A percentile compares a stretch with the other conserved stretches of the same genome.
Conservation (phyloP, 192 early-diverging fungal species). For the Podila clonocystis region DNA sequence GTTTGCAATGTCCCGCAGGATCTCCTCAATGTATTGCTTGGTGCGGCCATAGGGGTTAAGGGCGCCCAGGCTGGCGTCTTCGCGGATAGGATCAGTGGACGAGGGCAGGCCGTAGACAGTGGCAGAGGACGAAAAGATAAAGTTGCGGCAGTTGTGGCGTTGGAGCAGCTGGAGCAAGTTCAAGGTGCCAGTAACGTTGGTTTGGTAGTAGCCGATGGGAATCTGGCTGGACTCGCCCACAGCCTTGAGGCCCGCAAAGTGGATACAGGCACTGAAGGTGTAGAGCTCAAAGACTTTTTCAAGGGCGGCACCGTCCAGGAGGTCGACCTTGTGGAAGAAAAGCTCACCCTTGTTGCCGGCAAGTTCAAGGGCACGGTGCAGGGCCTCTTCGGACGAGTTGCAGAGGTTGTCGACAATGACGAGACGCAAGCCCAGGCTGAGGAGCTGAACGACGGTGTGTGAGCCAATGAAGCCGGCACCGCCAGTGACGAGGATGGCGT, state of each 20-base stretch:
- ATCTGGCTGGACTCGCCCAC: conserved; percentile 84
- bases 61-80: conserved; percentile 76
- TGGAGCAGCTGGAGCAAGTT: conserved; percentile 85
- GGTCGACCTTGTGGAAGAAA: conserved; percentile 80
- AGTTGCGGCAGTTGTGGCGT: conserved; percentile 79
- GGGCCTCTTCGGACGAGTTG: conserved; percentile 78
- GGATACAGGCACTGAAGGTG: conserved; percentile 71
- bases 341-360: conserved; percentile 55
- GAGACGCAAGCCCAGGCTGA: conserved; percentile 72
- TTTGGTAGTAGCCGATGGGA: conserved; percentile 91
- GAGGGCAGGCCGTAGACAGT: conserved; percentile 86
- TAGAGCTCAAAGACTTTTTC: conserved; percentile 71
- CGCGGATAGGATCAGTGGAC: conserved; percentile 54
- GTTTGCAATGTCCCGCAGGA: conserved; percentile 76
- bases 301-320: conserved; percentile 78
- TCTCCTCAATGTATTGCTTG: conserved; percentile 87
- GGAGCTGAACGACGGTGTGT: conserved; percentile 87
- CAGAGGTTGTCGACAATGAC: conserved; percentile 92
- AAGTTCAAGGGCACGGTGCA: conserved; percentile 76
- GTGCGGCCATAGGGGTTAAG: conserved; percentile 94
- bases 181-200: conserved; percentile 91
- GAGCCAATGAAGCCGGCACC: conserved; percentile 94
- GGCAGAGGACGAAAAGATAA: conserved; percentile 95
- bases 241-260: conserved; percentile 91
- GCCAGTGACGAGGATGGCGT: conserved; percentile 69